Base-by-base conservation (phyloP, 352 stramenopile genomes). In the Pythium rhizo-oryzae region DNA sequence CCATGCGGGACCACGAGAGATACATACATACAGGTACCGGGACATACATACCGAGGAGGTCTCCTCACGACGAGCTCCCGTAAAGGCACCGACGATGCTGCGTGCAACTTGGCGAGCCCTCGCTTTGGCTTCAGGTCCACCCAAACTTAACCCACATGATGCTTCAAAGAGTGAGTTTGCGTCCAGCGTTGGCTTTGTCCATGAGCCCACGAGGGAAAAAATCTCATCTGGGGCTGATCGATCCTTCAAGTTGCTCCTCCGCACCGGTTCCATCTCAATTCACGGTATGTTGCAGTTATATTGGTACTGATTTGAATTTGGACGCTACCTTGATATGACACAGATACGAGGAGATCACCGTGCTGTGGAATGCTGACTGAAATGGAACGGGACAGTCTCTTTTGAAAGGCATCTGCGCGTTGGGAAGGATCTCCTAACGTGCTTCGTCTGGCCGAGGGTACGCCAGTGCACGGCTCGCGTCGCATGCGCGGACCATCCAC, bases 241-340 rank as follows among this genome's bases (percentile, higher is more conserved):
- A 35, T 50, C 46, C 58, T 65, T 65, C 58, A 65, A 65, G 43
- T 65, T 65, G 58, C 47, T 47, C n/a, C 44, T 47, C 52, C 46
- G 49, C 4, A 8, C 44, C 1, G 5, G 30, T 51, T 47, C 41
- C 18, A 47, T 47, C 2, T 47, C 41, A 47, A n/a, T 21, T 47
- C 18, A 47, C 1, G 41, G 41, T 47, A 47, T 1, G 15, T 8
- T 47, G 39, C 18, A 46, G 3, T n/a, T 33, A 33, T 6, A 33
- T 33, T 6, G 41, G 13, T 47, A 47, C 41, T 47, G 12, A 8
- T 7, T n/a, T 2, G 9, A n/a, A n/a, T 51, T 28, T 28, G 16
- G 7, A 51, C 7, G 28, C 18, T 37, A 55, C 49, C 49, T 9
- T 35, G 8, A 12, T 21, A 33, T 39, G 24, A 9, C 21, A 39